phyloP scores from a whole-genome alignment of 2,329 filamentous ascomycete species.

The Aspergillus tubingensis region DNA sequence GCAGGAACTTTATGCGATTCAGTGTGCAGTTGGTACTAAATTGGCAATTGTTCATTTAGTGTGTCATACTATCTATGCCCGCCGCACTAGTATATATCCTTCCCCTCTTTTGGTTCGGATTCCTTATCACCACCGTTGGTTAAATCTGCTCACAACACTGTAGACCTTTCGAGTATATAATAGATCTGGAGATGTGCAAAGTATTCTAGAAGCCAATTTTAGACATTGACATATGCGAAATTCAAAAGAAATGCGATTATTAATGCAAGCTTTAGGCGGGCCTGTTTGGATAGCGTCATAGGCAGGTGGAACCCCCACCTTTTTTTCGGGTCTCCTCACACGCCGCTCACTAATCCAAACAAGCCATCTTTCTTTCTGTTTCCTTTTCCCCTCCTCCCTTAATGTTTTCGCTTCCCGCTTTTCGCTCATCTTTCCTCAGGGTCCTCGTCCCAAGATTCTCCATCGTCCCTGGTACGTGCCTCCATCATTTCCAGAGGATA shows the following conservation, averaged over 20 bases:
- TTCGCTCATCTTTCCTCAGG: constrained; percentile 24
- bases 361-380: constrained; percentile 9
- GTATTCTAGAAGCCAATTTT: too few relatives aligned
- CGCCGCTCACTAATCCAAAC: constrained; percentile 14
- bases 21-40: too few relatives aligned
- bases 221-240: too few relatives aligned
- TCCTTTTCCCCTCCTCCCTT: constrained; percentile 13
- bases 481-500: neutral
- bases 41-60: too few relatives aligned
- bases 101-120: too few relatives aligned
- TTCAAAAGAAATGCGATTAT: neutral
- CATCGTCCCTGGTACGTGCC: constrained; percentile 20
- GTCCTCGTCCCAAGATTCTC: constrained; percentile 28
- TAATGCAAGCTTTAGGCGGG: neutral
- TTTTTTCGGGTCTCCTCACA: constrained; percentile 19
- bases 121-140: too few relatives aligned
- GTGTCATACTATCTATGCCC: too few relatives aligned
- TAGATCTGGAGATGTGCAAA: too few relatives aligned
- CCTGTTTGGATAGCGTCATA: constrained; percentile 22
- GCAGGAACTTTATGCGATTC: too few relatives aligned
- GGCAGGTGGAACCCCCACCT: constrained; percentile 14
- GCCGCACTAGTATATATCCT: too few relatives aligned
- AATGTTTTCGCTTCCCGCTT: constrained; percentile 27
- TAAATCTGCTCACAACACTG: too few relatives aligned
- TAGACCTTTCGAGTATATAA: too few relatives aligned